Evolutionary conservation across 805 yeast genomes (phyloP).

Genomic region (Candida dendrica): DNA sequence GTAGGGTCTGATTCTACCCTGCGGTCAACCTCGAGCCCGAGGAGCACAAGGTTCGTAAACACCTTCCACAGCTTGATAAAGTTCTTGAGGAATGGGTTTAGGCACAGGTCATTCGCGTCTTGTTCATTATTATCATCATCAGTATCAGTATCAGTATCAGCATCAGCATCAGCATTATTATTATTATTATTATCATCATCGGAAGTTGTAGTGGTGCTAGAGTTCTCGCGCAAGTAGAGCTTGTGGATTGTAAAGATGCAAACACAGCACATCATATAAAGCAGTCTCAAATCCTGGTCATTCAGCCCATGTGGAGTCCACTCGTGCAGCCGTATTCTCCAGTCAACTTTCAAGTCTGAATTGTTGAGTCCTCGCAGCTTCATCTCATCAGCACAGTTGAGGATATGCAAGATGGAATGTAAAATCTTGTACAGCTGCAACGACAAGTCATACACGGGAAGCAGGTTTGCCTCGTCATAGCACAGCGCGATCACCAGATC

Average conservation of each 20-base stretch:
- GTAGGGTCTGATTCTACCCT: slow-evolving; percentile 32
- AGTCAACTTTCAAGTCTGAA: slow-evolving; percentile 26
- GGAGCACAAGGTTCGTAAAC: slow-evolving; percentile 48
- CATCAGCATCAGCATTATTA: neutral
- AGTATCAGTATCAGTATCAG: neutral
- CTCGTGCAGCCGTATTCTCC: slow-evolving; percentile 23
- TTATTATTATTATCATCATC: neutral
- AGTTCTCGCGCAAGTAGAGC: slow-evolving; percentile 23
- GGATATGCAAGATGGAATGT: slow-evolving; percentile 25
- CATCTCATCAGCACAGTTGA: slow-evolving; percentile 38
- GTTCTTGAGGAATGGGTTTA: slow-evolving; percentile 57
- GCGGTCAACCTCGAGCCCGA: slow-evolving; percentile 57
- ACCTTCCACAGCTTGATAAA: slow-evolving; percentile 61
- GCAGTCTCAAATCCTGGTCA: slow-evolving; percentile 32
- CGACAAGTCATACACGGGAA: slow-evolving; percentile 28
- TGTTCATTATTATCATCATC: neutral
- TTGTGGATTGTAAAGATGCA: slow-evolving; percentile 38
- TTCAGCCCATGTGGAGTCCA: slow-evolving; percentile 32
- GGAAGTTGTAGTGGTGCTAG: neutral
- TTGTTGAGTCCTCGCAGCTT: slow-evolving; percentile 33
- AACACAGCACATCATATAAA: slow-evolving; percentile 38
- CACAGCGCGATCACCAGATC: slow-evolving; percentile 35
- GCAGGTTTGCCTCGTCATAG: slow-evolving; percentile 19
- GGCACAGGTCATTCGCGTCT: slow-evolving; percentile 32
- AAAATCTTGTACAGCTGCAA: slow-evolving; percentile 27